phyloP scores from a whole-genome alignment of 2,329 filamentous ascomycete genomes.

The Dactylellina haptotyla region DNA sequence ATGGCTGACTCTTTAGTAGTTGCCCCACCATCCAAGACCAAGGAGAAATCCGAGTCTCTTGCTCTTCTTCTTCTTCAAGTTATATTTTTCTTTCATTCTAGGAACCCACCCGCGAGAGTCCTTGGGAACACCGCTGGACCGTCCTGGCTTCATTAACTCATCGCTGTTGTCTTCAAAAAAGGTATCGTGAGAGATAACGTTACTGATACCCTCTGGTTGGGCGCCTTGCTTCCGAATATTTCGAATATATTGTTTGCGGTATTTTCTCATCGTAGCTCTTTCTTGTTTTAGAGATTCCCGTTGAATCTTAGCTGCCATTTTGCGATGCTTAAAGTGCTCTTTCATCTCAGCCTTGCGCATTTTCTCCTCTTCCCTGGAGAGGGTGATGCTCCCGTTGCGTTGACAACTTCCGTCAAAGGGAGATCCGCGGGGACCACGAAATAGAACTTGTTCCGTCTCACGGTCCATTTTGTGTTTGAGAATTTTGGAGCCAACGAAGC shows the following conservation, averaged over 20 bases:
- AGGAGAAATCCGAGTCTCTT: conserved; percentile 25
- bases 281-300: conserved; percentile 13
- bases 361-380: conserved; percentile 25
- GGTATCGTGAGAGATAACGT: background rate
- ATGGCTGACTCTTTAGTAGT: conserved; percentile 2
- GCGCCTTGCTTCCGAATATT: conserved; percentile 6
- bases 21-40: conserved; percentile 31
- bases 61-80: conserved; percentile 2
- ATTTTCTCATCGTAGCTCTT: conserved; percentile 16
- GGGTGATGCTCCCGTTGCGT: background rate
- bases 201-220: background rate
- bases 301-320: conserved; percentile 11
- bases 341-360: conserved; percentile 22
- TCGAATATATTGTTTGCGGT: background rate
- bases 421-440: background rate
- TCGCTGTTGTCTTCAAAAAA: background rate
- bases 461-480: conserved; percentile 44
- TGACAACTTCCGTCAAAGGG: background rate
- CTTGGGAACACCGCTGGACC: no score
- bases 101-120: background rate
- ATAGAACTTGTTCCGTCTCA: conserved; percentile 12
- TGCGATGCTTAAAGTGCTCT: conserved; percentile 19
- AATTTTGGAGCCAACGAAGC: conserved; percentile 39
- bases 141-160: background rate
- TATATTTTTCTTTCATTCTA: conserved; percentile 2